These are phyloP conservation scores for Gyrodon lividus DNA, from an alignment of 768 basidiomycete genomes.

Conservation along the genomic window DNA sequence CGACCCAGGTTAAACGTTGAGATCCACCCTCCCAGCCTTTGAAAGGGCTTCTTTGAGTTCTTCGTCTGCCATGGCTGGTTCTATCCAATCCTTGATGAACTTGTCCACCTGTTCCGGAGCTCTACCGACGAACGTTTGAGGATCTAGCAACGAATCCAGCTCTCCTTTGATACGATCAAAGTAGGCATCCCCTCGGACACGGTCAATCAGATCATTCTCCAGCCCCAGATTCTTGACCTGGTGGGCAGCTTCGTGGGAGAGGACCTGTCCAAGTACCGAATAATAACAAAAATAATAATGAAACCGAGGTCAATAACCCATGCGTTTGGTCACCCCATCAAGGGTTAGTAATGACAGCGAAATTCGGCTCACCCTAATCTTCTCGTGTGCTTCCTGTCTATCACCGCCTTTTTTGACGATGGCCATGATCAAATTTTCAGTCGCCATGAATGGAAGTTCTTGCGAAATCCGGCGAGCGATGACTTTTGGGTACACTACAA, in stretches of 20 bases:
- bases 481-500: constrained; percentile 99
- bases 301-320: constrained; percentile 9
- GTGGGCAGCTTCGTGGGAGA: constrained; percentile 91
- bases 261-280: constrained; percentile 50
- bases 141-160: constrained; percentile 78
- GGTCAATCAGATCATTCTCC: constrained; percentile 93
- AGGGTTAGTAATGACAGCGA: constrained; percentile 2
- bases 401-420: constrained; percentile 94
- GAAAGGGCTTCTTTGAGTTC: constrained; percentile 55
- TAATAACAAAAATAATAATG: constrained; percentile 3
- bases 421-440: constrained; percentile 99
- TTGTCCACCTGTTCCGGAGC: constrained; percentile 93
- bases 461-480: constrained; percentile 89
- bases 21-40: constrained; percentile 58
- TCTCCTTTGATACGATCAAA: constrained; percentile 85
- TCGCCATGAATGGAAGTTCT: constrained; percentile 99
- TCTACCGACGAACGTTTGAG: constrained; percentile 85
- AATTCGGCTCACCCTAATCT: constrained; percentile 67
- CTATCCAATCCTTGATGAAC: constrained; percentile 86
- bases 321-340: constrained; percentile 14
- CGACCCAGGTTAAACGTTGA: constrained; percentile 47
- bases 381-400: constrained; percentile 95
- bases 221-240: constrained; percentile 94
- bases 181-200: constrained; percentile 78
- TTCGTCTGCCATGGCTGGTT: constrained; percentile 66